phyloP scores from a whole-genome alignment of 306 rosid genomes.

The Fagus sylvatica region DNA sequence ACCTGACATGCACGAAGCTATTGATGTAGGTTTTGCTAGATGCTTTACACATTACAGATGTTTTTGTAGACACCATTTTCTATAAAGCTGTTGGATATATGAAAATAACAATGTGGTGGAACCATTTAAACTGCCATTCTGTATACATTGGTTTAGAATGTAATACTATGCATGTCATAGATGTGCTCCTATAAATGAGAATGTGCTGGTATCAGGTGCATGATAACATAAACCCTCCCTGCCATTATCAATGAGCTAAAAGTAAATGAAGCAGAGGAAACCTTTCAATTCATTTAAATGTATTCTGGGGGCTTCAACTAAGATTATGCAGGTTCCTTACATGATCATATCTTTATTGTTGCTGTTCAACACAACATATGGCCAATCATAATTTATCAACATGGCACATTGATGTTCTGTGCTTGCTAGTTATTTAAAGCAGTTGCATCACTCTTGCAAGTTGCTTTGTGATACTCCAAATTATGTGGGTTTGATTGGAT shows the following conservation, averaged over 20 bases:
- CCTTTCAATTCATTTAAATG: neutral
- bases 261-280: neutral
- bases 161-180: neutral
- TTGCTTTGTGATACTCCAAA: neutral
- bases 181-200: neutral
- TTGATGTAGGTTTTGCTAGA: slow-evolving; percentile 62
- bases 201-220: neutral
- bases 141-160: neutral
- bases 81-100: slow-evolving; percentile 12
- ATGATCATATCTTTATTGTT: neutral
- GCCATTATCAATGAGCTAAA: neutral
- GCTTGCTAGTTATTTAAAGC: neutral
- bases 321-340: neutral
- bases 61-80: slow-evolving; percentile 6
- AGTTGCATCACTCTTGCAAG: neutral
- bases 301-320: neutral
- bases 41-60: slow-evolving; percentile 9
- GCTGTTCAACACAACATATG: neutral
- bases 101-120: neutral
- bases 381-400: neutral
- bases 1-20: slow-evolving; percentile 92
- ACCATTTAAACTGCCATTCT: no score
- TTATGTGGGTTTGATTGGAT: no score
- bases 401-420: neutral
- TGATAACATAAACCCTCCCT: neutral